These are phyloP conservation scores for Cryphonectria carpinicola DNA, from an alignment of 2,329 filamentous ascomycete species.

Conservation along the genomic window DNA sequence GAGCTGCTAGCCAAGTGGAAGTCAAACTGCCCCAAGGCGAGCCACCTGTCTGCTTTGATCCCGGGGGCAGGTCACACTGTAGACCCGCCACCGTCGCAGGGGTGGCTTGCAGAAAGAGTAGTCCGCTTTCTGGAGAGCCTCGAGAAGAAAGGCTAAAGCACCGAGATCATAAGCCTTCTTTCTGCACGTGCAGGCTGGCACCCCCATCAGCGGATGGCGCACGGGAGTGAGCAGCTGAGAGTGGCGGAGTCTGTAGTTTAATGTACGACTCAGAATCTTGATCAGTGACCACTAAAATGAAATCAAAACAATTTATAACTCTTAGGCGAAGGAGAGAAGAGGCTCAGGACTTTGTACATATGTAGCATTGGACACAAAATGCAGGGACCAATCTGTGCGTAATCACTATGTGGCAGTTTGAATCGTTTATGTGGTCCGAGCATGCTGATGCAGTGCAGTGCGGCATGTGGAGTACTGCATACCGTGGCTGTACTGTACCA, in stretches of 20 bases:
- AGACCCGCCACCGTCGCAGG: constrained; percentile 47
- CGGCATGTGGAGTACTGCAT: not conserved
- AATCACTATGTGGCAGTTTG: not conserved
- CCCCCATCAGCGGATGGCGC: not conserved
- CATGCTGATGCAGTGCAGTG: not conserved
- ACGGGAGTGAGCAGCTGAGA: not conserved
- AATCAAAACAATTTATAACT: not conserved
- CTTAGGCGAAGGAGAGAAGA: not conserved
- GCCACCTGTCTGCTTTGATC: constrained; percentile 56
- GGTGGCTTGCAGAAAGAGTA: constrained; percentile 55
- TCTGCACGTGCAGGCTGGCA: not conserved
- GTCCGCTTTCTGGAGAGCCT: constrained; percentile 48
- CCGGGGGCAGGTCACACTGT: constrained; percentile 58
- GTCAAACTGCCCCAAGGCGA: constrained; percentile 48
- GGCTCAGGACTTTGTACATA: not conserved
- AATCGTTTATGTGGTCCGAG: not conserved
- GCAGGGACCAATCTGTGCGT: not conserved
- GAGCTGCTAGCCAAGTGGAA: constrained; percentile 62
- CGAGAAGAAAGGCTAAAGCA: constrained; percentile 13
- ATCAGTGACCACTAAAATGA: not conserved
- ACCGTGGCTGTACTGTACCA: not conserved
- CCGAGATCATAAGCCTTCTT: not conserved
- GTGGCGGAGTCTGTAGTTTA: not conserved
- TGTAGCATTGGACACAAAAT: not conserved
- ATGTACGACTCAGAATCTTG: not conserved